Conservation (phyloP, 2,329 filamentous ascomycete genomes). For the Fusarium chlamydosporum region DNA sequence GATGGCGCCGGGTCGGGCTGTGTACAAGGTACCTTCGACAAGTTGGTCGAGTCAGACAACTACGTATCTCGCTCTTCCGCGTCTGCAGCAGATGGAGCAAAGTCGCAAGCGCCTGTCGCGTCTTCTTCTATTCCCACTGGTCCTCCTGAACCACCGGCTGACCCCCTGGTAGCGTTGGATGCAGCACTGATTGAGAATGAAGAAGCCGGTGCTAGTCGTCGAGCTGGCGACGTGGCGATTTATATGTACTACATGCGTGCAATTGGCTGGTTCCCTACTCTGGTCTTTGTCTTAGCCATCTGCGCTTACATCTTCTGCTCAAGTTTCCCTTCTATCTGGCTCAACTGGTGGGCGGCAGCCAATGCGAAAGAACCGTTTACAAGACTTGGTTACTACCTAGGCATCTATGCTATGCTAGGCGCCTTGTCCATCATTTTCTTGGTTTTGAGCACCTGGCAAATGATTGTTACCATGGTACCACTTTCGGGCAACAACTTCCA, state of each 20-base stretch:
- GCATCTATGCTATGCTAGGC: constrained; percentile 46
- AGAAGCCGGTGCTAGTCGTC: constrained; percentile 27
- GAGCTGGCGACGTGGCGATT: constrained; percentile 41
- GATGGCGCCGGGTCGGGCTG: constrained; percentile 18
- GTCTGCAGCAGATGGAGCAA: constrained; percentile 6
- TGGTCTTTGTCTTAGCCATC: constrained; percentile 43
- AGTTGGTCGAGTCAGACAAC: constrained; percentile 15
- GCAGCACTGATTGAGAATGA: constrained; percentile 12
- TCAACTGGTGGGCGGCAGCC: constrained; percentile 49
- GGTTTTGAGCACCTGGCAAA: constrained; percentile 44
- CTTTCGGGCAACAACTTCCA: constrained; percentile 45
- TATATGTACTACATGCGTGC: constrained; percentile 49
- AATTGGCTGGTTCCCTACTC: constrained; percentile 48
- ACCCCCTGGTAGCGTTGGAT: constrained; percentile 6
- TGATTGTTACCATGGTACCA: constrained; percentile 49
- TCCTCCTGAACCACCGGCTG: background rate
- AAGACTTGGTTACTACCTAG: constrained; percentile 41
- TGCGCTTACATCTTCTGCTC: constrained; percentile 47
- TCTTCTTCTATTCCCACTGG: background rate
- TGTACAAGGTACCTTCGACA: constrained; percentile 31
- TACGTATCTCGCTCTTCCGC: constrained; percentile 29
- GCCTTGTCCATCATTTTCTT: constrained; percentile 38
- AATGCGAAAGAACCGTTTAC: constrained; percentile 39
- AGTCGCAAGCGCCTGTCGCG: background rate
- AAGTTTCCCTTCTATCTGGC: constrained; percentile 50